phyloP scores from a whole-genome alignment of 129 eudicot genomes.

The sunflower (Helianthus annuus) region HanXRQr2.0-SUNRISE NC_035437.2:171977482-171977981 shows the following conservation, averaged over 20 bases:
- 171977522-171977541: conserved; percentile 73
- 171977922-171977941: no score
- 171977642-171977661: conserved; percentile 77
- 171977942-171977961: no score
- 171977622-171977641: conserved; percentile 76
- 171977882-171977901: no score
- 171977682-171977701: conserved; percentile 95
- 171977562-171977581: conserved; percentile 81
- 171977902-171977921: no score
- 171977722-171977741: conserved; percentile 87
- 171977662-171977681: conserved; percentile 88
- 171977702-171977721: conserved; percentile 89
- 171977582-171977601: conserved; percentile 62
- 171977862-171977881: no score
- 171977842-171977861: conserved; percentile 2
- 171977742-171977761: neutral
- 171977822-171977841: neutral
- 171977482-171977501: conserved; percentile 85
- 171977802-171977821: neutral
- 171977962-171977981: no score
- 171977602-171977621: conserved; percentile 64
- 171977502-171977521: conserved; percentile 81
- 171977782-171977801: neutral
- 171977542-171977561: conserved; percentile 70
- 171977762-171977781: neutral